Percentiles rank a stretch among this genome's conserved stretches.
Evolutionary conservation across 805 yeast species (phyloP).

Genomic region (Metschnikowia baotianmanensis): DNA sequence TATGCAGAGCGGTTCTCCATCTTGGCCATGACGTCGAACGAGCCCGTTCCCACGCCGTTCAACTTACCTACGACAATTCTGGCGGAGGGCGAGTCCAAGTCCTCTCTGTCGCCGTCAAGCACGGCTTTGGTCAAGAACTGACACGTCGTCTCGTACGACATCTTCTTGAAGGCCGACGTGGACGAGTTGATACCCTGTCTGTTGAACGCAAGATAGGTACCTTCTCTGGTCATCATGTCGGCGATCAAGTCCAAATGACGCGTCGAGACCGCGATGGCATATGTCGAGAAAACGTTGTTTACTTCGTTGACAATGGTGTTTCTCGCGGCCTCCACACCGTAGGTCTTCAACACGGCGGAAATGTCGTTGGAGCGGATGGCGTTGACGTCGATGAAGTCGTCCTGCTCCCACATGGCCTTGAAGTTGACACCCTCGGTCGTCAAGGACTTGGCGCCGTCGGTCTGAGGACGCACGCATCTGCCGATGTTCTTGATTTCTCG

Average conservation of each 20-base stretch:
- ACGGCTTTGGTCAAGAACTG: constrained; percentile 97
- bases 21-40: constrained; percentile 73
- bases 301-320: constrained; percentile 95
- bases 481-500: constrained; percentile 91
- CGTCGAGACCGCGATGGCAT: constrained; percentile 87
- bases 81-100: constrained; percentile 88
- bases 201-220: constrained; percentile 92
- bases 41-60: constrained; percentile 92
- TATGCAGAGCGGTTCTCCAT: constrained; percentile 5
- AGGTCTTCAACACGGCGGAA: constrained; percentile 81
- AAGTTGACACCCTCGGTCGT: constrained; percentile 99
- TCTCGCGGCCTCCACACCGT: constrained; percentile 99
- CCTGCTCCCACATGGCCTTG: constrained; percentile 97
- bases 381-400: constrained; percentile 86
- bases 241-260: constrained; percentile 97
- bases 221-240: constrained; percentile 99
- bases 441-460: constrained; percentile 48
- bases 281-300: constrained; percentile 91
- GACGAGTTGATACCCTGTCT: constrained; percentile 97
- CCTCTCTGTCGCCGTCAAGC: constrained; percentile 85
- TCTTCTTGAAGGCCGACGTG: constrained; percentile 95
- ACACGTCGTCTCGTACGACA: constrained; percentile 98
- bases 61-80: constrained; percentile 90
- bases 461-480: constrained; percentile 82
- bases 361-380: constrained; percentile 90